Evolutionary conservation across 345 rosid genomes (phyloP), one percentile per base, ranked within the genome.

Genomic region (Jatropha curcas): DNA sequence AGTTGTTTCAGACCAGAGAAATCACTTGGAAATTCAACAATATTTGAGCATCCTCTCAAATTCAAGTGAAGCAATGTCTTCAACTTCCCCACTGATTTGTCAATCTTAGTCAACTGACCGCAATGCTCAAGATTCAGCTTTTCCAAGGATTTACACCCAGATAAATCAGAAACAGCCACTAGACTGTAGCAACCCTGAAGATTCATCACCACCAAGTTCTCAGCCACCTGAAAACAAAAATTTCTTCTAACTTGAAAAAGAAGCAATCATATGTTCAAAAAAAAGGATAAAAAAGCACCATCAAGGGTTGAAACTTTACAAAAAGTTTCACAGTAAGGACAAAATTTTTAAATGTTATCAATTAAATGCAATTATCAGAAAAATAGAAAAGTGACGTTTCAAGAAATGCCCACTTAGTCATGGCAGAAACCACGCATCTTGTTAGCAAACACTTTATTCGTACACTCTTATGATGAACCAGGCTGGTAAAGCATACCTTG

Each of bases 181-280:
- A 87, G 84, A 25, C 71, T 19, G 22, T 65, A 41, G 75, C 91
- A 87, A 52, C 28, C 43, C 8, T n/a, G 60, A 22, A 87, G 85
- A 72, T 83, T 80, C 79, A 87, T 28, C 74, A 82, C 80, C 74
- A 60, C 66, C 84, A 88, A 77, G 57, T 70, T 85, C 75, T 82
- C 71, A 35, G 83, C 83, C 35, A 66, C 72, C 86, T 83, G 66
- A 6, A 6, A 45, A 55, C 45, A 51, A 60, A 33, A 33, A 17
- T 13, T 2, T 11, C 8, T 41, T 14, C 8, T 12, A 17, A 19
- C 2, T 37, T 11, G 67, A 13, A 27, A 65, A 25, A 43, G 10
- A 43, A 43, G 8, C 13, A 11, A 11, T 4, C 39, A 35, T 35
- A 35, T 4, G 7, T 1, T n/a, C n/a, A n/a, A 8, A 35, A 35